A percentile compares a stretch with the other conserved stretches of the same genome.
Evolutionary conservation across 1,139 yeast genomes (phyloP).

Genomic region (Debaryomycetaceae sp.): DNA sequence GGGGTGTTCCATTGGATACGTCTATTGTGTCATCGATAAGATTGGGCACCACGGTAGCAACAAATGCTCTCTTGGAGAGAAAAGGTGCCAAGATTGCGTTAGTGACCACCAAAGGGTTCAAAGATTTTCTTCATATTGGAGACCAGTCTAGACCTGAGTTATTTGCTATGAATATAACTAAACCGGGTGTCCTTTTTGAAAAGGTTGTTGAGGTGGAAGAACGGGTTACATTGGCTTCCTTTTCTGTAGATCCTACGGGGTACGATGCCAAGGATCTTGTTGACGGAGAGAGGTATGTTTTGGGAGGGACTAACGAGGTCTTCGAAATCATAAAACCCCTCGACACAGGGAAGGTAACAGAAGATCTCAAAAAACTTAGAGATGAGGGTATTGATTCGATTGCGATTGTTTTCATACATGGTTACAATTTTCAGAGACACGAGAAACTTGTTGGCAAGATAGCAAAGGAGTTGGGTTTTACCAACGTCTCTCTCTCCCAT

Average conservation of each 20-base stretch:
- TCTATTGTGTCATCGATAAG: constrained; percentile 48
- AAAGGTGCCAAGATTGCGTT: constrained; percentile 66
- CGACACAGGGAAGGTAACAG: constrained; percentile 35
- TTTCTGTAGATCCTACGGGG: constrained; percentile 54
- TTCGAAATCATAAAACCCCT: constrained; percentile 53
- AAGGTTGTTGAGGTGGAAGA: constrained; percentile 67
- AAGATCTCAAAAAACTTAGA: constrained; percentile 40
- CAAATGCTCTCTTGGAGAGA: constrained; percentile 68
- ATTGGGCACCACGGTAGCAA: constrained; percentile 82
- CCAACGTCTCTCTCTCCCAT: constrained; percentile 56
- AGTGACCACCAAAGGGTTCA: constrained; percentile 63
- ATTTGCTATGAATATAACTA: constrained; percentile 59
- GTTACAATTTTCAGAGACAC: constrained; percentile 67
- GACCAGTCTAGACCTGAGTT: constrained; percentile 70
- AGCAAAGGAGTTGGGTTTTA: constrained; percentile 59
- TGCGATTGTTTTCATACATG: constrained; percentile 67
- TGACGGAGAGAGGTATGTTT: constrained; percentile 18
- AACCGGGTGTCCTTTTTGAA: constrained; percentile 59
- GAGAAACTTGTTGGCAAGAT: constrained; percentile 55
- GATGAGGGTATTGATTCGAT: constrained; percentile 58
- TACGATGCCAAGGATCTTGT: constrained; percentile 18
- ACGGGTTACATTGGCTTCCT: constrained; percentile 68
- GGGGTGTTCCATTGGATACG: constrained; percentile 22
- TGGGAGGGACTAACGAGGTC: constrained; percentile 64
- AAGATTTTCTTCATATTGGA: constrained; percentile 64